Base-by-base conservation (phyloP, 2,329 filamentous ascomycete species). In the Corniculantispora saksenae region DNA sequence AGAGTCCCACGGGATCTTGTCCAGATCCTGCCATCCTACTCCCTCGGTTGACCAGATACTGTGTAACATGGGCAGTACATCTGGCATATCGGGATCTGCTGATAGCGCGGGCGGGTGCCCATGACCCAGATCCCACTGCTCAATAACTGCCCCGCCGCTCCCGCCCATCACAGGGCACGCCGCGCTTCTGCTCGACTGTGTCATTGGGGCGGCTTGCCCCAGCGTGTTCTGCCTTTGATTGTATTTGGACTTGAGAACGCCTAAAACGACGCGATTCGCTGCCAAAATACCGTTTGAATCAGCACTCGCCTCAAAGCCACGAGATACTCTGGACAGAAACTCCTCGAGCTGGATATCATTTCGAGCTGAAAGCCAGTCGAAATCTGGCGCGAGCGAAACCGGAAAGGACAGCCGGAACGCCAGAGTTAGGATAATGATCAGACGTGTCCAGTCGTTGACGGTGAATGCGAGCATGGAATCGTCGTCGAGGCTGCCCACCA, bases 391-490 rank as follows among this genome's bases (percentile, higher is more conserved):
- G 3, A 65, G 50, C 8, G 63, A 19, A 23, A 65, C 43, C n/a
- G 63, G 63, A 43, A 65, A 65, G 12, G 63, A 65, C 2, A 65
- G 45, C 9, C 63, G 63, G 38, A 62, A 65, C 2, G 63, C 48
- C 9, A 65, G 23, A 10, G 63, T 65, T 15, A 65, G n/a, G 17
- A 62, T 25, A 19, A 62, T 53, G 2, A 65, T 65, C 25, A 65
- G 58, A 15, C 50, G 56, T 15, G 63, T 62, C 63, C 63, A 65
- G 50, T 65, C 63, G 29, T 62, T 65, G 47, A 62, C 38, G n/a
- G 63, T 65, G 19, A 65, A 65, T 3, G 63, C 60, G 40, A 62
- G 48, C 38, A 65, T 32, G 9, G 35, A 45, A n/a, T 17, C 23
- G 32, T 65, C 63, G 15, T 57, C 58, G 19, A 66, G 40, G n/a